Base-by-base conservation (phyloP, 2,329 filamentous ascomycete genomes). In the Fonsecaea erecta region DNA sequence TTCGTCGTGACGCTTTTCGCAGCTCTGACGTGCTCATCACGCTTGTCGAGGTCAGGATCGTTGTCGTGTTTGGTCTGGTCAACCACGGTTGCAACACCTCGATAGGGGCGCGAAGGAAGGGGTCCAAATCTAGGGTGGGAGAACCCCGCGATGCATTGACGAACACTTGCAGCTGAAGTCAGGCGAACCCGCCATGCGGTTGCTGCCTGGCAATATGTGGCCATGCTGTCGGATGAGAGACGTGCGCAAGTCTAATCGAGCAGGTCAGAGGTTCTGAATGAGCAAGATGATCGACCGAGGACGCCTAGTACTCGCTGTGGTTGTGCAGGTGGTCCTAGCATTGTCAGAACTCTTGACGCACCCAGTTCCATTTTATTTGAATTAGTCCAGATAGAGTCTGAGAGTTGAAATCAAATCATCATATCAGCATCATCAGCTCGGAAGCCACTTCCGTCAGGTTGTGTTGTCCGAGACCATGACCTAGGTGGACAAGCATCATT, bases 41-140 rank as follows among this genome's bases (percentile, higher is more conserved):
- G 58, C 34, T 64, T 60, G 30, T 32, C 35, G 2, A 43, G 34
- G 55, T n/a, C 18, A 2, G 62, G 62, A 30, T 59, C 12, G 32
- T 64, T 64, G 16, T 46, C 21, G 1, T 60, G 16, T 21, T 64
- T 64, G 12, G 62, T 64, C 52, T 64, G 62, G 26, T 64, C 62
- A 18, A 60, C 46, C 14, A 26, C 32, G 21, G 40, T 37, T 9
- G 18, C 18, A 24, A 48, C 43, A 14, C 43, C 2, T 21, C 18
- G 43, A 48, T 5, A 12, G 21, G 14, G 24, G 26, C 26, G 14
- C 26, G 18, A 30, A 16, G 26, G 30, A 12, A 5, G 37, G 48
- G 55, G 16, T 7, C 14, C 26, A 21, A 7, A n/a, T n/a, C 35
- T n/a, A 16, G 18, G 3, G n/a, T 18, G 12, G 14, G 18, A 58